Conservation (phyloP, 1,139 yeast genomes). For the Ashbya aceris region DNA sequence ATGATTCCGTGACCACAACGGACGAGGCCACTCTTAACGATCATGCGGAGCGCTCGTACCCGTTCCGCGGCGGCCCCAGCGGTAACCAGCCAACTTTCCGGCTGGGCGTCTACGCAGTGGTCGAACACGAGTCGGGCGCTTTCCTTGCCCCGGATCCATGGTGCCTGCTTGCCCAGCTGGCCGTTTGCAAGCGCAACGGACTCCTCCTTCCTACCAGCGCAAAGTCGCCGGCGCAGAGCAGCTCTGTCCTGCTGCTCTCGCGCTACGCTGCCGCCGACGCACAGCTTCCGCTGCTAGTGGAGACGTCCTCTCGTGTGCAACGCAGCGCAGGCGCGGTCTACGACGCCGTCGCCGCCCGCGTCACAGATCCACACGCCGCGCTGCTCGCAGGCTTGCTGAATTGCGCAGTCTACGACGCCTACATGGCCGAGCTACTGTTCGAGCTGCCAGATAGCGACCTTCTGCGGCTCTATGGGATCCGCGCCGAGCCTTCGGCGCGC, state of each 20-base stretch:
- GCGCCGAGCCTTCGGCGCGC: constrained; percentile 1
- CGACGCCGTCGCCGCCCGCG: not conserved
- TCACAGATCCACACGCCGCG: constrained; percentile 9
- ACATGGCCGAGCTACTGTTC: constrained; percentile 13
- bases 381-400: constrained; percentile 15
- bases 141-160: constrained; percentile 19
- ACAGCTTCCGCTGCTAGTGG: constrained; percentile 16
- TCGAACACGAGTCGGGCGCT: constrained; percentile 8
- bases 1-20: constrained; percentile 11
- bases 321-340: not conserved
- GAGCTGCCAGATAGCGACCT: constrained; percentile 10
- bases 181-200: constrained; percentile 16
- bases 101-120: constrained; percentile 17
- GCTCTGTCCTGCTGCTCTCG: constrained; percentile 13
- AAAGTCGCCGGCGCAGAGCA: constrained; percentile 1
- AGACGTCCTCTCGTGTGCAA: constrained; percentile 8
- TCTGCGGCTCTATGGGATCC: constrained; percentile 11
- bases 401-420: constrained; percentile 17
- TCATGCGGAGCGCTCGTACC: constrained; percentile 9
- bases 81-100: constrained; percentile 12
- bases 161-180: constrained; percentile 19
- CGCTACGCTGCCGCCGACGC: constrained; percentile 11
- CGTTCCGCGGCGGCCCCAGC: constrained; percentile 12
- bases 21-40: constrained; percentile 14
- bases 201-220: constrained; percentile 7